Base-by-base conservation (phyloP, 1,284 basidiomycete genomes). In the Entoloma clypeatum region DNA sequence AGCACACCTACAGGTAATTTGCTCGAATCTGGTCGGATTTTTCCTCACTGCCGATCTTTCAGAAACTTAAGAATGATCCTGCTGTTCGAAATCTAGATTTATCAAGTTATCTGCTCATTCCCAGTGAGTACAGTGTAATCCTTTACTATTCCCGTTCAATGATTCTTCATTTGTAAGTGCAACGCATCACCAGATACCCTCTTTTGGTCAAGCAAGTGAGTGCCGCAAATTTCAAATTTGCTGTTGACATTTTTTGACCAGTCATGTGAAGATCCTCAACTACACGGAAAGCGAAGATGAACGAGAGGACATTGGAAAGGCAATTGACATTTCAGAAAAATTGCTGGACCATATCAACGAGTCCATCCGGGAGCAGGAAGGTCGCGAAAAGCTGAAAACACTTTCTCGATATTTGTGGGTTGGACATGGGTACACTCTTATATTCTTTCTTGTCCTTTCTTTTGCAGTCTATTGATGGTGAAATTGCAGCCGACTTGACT, bases 171-270 rank as follows among this genome's bases (percentile, higher is more conserved):
- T n/a, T 21, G 41, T 21, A 23, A 92, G 90, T 97, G 93, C 94
- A 97, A 79, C 81, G 93, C 9, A 81, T 96, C 39, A 95, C 93
- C 1, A 74, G 91, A 44, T 97, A 96, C 59, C 93, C 93, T 0
- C 71, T 97, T 0, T 71, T 97, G 22, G 81, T 96, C 49, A 80
- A 81, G 41, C 89, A 92, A 64, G 81, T 79, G 38, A 18, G 67
- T 45, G 9, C 22, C 5, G 8, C 6, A 10, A 18, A 13, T 8
- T 22, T 7, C 11, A 17, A 10, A 8, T 22, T 24, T 11, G 21
- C 8, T 5, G 29, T 18, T 6, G 22, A 24, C 38, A 11, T 39
- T 11, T 6, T 14, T 29, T 26, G 22, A 31, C 8, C 36, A 35
- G 11, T 10, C 27, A 25, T 9, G 22, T 39, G 10, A n/a, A 90